These are phyloP conservation scores for Coprinellus aureogranulatus DNA, from an alignment of 768 basidiomycete species.

Conservation along the genomic window DNA sequence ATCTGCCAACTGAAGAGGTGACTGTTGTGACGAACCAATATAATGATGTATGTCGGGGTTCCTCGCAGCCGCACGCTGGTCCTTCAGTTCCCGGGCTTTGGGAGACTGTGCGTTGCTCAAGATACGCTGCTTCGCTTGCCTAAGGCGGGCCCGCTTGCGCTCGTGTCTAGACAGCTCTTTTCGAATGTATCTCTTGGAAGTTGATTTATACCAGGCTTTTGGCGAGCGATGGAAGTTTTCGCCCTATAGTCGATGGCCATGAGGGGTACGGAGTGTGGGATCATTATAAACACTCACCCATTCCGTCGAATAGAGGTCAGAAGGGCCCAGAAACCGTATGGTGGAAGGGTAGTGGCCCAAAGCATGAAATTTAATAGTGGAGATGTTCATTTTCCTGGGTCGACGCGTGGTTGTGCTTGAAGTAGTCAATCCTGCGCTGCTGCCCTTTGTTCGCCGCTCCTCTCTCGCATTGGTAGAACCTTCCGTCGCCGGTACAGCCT, in stretches of 20 bases:
- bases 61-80: too few relatives aligned
- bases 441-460: too few relatives aligned
- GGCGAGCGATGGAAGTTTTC: slow-evolving; percentile 38
- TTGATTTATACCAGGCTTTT: slow-evolving; percentile 34
- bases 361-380: slow-evolving; percentile 37
- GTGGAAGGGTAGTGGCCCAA: slow-evolving; percentile 32
- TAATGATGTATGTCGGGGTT: too few relatives aligned
- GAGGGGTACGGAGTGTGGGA: too few relatives aligned
- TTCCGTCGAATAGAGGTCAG: slow-evolving; percentile 41
- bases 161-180: slow-evolving; percentile 26
- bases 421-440: too few relatives aligned
- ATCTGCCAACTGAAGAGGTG: too few relatives aligned
- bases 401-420: too few relatives aligned
- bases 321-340: slow-evolving; percentile 32
- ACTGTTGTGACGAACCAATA: too few relatives aligned
- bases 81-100: too few relatives aligned
- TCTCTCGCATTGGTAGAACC: too few relatives aligned
- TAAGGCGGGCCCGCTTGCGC: slow-evolving; percentile 3
- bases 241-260: slow-evolving; percentile 24
- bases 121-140: not conserved
- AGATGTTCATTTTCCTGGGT: slow-evolving; percentile 22
- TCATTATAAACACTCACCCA: slow-evolving; percentile 22
- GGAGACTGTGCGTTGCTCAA: not conserved
- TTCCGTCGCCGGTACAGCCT: too few relatives aligned
- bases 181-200: slow-evolving; percentile 30